Conservation (phyloP, 2,329 filamentous ascomycete species). For the Bipolaris bicolor region DNA sequence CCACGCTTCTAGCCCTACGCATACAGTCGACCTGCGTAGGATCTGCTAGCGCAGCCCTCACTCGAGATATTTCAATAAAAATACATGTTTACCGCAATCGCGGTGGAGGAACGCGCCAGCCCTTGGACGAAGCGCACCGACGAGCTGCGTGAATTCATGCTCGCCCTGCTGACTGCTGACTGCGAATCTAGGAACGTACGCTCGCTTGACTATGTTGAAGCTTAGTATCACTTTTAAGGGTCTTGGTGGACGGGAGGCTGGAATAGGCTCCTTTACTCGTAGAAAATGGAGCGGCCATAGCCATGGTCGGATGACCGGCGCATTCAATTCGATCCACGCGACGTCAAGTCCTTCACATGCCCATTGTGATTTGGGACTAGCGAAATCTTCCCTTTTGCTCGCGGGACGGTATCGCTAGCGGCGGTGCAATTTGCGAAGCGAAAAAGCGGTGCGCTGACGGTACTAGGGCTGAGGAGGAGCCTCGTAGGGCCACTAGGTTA, state of each 20-base stretch:
- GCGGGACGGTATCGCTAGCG: constrained; percentile 13
- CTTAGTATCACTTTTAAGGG: constrained; percentile 1
- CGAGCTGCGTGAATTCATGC: constrained; percentile 4
- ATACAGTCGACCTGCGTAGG: constrained; percentile 7
- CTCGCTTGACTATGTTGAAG: background rate
- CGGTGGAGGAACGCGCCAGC: constrained; percentile 23
- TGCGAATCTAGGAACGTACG: background rate
- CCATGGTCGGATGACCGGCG: constrained; percentile 12
- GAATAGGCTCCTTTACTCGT: background rate
- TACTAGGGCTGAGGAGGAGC: background rate
- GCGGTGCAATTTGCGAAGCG: constrained; percentile 10
- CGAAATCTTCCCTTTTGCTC: constrained; percentile 4
- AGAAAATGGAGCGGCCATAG: background rate
- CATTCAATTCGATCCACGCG: constrained; percentile 10
- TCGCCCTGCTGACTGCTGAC: constrained; percentile 9
- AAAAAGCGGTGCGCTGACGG: background rate
- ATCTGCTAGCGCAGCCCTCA: constrained; percentile 14
- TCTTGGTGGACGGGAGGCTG: constrained; percentile 11
- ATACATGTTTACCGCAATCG: constrained; percentile 9
- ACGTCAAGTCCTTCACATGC: constrained; percentile 9
- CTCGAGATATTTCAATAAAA: constrained; percentile 15
- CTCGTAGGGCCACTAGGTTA: background rate
- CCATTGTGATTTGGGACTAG: constrained; percentile 14
- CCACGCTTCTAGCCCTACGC: constrained; percentile 16
- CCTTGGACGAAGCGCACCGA: constrained; percentile 15